phyloP scores from a whole-genome alignment of 805 yeast genomes.

The Zygosaccharomyces bisporus region DNA sequence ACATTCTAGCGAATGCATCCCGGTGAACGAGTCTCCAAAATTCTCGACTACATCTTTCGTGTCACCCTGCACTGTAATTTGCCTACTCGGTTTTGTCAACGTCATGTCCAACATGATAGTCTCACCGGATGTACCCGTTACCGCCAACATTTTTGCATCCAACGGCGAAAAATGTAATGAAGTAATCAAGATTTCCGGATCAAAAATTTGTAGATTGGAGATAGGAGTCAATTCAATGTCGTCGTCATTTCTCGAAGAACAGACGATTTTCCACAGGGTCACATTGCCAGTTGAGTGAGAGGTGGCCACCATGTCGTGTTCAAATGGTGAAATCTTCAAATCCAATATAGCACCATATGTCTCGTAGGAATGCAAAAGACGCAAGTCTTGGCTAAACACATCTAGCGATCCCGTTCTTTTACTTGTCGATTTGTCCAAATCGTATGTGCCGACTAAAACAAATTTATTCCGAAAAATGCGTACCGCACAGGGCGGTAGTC shows the following conservation, averaged over 20 bases:
- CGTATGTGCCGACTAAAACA: slow-evolving; percentile 75
- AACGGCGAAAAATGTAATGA: slow-evolving; percentile 57
- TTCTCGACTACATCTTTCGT: slow-evolving; percentile 7
- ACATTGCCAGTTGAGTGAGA: slow-evolving; percentile 83
- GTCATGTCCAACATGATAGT: slow-evolving; percentile 36
- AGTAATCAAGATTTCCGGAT: slow-evolving; percentile 51
- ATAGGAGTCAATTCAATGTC: slow-evolving; percentile 21
- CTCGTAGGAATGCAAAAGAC: slow-evolving; percentile 26
- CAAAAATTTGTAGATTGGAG: slow-evolving; percentile 45
- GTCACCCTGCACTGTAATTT: slow-evolving; percentile 21
- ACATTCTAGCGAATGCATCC: slow-evolving; percentile 69
- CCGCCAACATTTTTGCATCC: slow-evolving; percentile 38
- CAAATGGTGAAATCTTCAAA: slow-evolving; percentile 60
- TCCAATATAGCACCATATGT: slow-evolving; percentile 72
- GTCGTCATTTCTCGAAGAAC: slow-evolving; percentile 4
- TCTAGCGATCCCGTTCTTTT: slow-evolving; percentile 62
- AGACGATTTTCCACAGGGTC: slow-evolving; percentile 52
- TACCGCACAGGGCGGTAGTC: slow-evolving; percentile 81
- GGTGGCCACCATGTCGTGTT: slow-evolving; percentile 46
- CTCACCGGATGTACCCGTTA: slow-evolving; percentile 69
- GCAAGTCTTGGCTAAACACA: slow-evolving; percentile 32
- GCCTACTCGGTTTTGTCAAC: slow-evolving; percentile 10
- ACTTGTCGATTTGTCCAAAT: slow-evolving; percentile 57
- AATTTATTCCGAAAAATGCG: slow-evolving; percentile 48
- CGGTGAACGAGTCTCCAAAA: slow-evolving; percentile 25